These are phyloP conservation scores for Clonostachys rosea DNA, from an alignment of 2,329 filamentous ascomycete genomes.

Conservation along the genomic window DNA sequence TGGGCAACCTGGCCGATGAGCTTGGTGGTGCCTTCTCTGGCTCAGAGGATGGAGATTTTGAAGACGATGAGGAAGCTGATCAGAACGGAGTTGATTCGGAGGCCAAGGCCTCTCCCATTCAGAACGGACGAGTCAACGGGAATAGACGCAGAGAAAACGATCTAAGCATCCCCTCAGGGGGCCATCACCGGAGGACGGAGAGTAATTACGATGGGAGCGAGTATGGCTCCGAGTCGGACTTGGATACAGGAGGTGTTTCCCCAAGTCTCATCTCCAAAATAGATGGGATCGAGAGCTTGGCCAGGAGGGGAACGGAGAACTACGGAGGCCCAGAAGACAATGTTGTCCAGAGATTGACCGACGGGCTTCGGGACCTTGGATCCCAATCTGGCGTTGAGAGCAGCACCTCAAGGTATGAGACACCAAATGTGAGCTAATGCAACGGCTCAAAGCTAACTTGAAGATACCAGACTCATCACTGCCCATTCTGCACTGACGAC, in stretches of 20 bases:
- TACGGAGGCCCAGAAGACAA: constrained; percentile 61
- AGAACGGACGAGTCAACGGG: constrained; percentile 6
- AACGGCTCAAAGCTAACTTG: constrained; percentile 7
- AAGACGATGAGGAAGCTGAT: constrained; percentile 25
- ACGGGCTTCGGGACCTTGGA: constrained; percentile 66
- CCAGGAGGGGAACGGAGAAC: constrained; percentile 59
- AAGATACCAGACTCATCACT: constrained; percentile 60
- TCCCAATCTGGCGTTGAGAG: constrained; percentile 70
- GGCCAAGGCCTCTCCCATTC: neutral
- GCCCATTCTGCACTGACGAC: constrained; percentile 71
- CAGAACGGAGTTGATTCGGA: neutral
- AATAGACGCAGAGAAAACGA: constrained; percentile 27
- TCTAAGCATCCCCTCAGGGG: constrained; percentile 37
- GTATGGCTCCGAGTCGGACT: constrained; percentile 68
- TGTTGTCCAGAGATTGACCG: constrained; percentile 64
- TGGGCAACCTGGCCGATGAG: constrained; percentile 79
- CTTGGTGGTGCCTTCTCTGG: constrained; percentile 69
- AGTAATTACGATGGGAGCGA: constrained; percentile 67
- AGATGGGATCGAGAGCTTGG: constrained; percentile 67
- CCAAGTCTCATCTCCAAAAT: constrained; percentile 64
- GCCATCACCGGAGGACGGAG: constrained; percentile 43
- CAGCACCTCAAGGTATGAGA: constrained; percentile 60
- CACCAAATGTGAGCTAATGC: too few relatives aligned
- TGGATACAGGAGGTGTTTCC: constrained; percentile 65
- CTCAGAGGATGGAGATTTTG: constrained; percentile 47